Conservation (phyloP, 306 rosid species). For the Luffa acutangula region DNA sequence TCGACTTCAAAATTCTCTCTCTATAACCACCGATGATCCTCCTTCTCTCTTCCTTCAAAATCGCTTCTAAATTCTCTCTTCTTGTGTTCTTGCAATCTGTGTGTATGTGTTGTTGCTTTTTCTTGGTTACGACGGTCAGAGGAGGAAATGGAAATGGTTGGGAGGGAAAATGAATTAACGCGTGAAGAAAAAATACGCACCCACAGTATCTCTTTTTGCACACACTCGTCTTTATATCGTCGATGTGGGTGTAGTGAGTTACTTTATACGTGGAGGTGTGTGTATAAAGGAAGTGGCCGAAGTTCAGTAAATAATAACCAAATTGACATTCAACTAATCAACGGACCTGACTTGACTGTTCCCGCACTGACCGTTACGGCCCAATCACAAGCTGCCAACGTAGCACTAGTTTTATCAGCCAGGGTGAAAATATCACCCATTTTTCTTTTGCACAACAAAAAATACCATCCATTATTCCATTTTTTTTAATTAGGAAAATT, state of each 20-base stretch:
- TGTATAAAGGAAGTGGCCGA: neutral
- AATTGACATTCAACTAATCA: neutral
- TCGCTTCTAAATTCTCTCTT: neutral
- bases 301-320: neutral
- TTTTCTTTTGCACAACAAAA: no score
- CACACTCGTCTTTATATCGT: neutral
- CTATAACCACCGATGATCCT: neutral
- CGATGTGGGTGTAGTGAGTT: neutral
- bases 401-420: neutral
- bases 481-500: no score
- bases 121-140: conserved; percentile 1
- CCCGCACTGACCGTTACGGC: neutral
- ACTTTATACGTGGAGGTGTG: neutral
- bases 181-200: neutral
- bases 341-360: neutral
- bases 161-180: neutral
- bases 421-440: neutral
- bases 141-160: neutral
- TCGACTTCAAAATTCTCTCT: neutral
- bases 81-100: neutral
- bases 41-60: neutral
- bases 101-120: neutral
- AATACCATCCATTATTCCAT: no score
- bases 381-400: neutral
- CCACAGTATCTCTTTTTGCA: neutral